Evolutionary conservation across 192 early-diverging fungal species (phyloP), one percentile per base, ranked within the genome.

Genomic region (Backusella psychrophila): DNA sequence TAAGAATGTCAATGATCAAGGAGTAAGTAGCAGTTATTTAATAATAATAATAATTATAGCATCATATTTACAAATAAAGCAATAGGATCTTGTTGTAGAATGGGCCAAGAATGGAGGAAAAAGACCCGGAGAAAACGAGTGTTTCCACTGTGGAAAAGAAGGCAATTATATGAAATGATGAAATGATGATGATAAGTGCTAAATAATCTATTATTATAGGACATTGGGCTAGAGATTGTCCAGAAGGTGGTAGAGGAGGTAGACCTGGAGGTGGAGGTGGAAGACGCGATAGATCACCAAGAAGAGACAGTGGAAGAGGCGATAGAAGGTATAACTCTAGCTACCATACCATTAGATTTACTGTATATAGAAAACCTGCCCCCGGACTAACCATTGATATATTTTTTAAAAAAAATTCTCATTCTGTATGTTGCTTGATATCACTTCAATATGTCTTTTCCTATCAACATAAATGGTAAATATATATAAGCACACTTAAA

Each of bases 101-200:
- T 88, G 85, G 75, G 87, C 87, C 53, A 88, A 88, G 82, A 88
- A 88, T 66, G 84, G 84, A 49, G 87, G 85, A 38, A 84, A 83
- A 67, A 82, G 84, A 75, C 76, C 82, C 39, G 81, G 83, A 33
- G 85, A 84, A 38, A 84, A 86, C 72, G 85, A 84, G 36, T 86
- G 85, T 71, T 86, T 86, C 78, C 82, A 86, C 72, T 83, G 83
- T 79, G 42, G 35, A 5, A 66, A 29, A 36, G 59, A 74, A 53
- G 77, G 38, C 80, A 53, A 56, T 6, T 42, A 71, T 23, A 29
- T n/a, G 7, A 8, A 23, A 21, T 56, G 9, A n/a, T 56, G n/a
- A 33, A 33, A n/a, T 56, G 21, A 56, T 56, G 21, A 11, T 56
- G 53, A 21, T 26, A n/a, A 21, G n/a, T 56, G n/a, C n/a, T 56